Conservation (phyloP, 2,329 filamentous ascomycete species). For the Acrocalymma vagum region DNA sequence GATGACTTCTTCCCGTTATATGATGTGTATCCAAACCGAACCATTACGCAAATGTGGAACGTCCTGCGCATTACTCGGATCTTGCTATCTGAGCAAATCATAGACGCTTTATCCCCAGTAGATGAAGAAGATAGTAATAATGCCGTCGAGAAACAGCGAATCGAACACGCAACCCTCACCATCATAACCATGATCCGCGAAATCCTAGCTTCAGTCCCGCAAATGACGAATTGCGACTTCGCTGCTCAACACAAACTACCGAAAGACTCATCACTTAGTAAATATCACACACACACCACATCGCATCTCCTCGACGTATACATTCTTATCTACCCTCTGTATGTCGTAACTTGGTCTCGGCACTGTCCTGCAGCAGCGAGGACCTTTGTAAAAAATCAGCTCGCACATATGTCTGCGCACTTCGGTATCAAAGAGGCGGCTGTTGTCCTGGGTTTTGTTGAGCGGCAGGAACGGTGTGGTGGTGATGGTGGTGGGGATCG, state of each 20-base stretch:
- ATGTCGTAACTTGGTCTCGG: conserved; percentile 22
- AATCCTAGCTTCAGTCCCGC: conserved; percentile 42
- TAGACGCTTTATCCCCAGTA: conserved; percentile 10
- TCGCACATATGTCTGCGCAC: conserved; percentile 22
- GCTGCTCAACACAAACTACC: conserved; percentile 27
- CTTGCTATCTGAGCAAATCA: conserved; percentile 37
- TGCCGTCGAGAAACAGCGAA: neutral
- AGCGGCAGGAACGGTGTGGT: conserved; percentile 1
- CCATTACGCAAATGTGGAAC: conserved; percentile 42
- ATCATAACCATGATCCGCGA: conserved; percentile 34
- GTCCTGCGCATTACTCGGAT: conserved; percentile 40
- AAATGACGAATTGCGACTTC: conserved; percentile 35
- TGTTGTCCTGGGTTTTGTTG: conserved; percentile 13
- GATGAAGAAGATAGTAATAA: conserved; percentile 6
- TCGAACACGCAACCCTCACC: conserved; percentile 14
- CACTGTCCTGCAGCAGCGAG: conserved; percentile 6
- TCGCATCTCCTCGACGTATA: conserved; percentile 26
- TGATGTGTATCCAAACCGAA: conserved; percentile 38
- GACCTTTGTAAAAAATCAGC: conserved; percentile 14
- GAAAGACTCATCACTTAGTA: neutral
- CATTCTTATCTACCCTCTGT: conserved; percentile 21
- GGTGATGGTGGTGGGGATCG: neutral
- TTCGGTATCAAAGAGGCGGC: conserved; percentile 25
- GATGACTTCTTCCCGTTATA: conserved; percentile 24
- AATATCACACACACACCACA: conserved; percentile 19